Conservation (phyloP, 139 green algal species). For the Deuterostichococcus epilithicus region DNA sequence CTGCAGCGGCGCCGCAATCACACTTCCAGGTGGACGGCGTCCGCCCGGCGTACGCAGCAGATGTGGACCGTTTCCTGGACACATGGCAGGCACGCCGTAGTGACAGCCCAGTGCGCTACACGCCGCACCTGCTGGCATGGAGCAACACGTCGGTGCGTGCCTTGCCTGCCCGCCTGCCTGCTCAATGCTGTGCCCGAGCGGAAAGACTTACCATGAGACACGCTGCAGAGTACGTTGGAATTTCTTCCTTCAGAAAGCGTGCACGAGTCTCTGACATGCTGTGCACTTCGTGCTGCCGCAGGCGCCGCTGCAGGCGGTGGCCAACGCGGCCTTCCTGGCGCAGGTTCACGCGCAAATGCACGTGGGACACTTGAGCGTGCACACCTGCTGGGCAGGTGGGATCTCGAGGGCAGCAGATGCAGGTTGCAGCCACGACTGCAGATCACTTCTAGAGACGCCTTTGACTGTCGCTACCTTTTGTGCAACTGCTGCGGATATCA, state of each 20-base stretch:
- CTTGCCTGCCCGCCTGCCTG: too few species aligned
- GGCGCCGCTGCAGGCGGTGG: conserved; percentile 38
- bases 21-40: background rate
- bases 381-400: background rate
- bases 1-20: too few species aligned
- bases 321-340: conserved; percentile 46
- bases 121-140: background rate
- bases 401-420: too few species aligned
- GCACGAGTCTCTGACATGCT: too few species aligned
- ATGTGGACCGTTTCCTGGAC: conserved; percentile 25
- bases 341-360: conserved; percentile 31
- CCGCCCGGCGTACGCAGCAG: background rate
- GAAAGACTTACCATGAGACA: too few species aligned
- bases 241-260: too few species aligned
- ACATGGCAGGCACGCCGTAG: conserved; percentile 29
- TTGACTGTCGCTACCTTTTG: too few species aligned
- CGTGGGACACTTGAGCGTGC: background rate
- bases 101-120: conserved; percentile 29
- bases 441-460: too few species aligned
- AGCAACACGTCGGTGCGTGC: background rate
- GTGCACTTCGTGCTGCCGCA: background rate
- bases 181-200: too few species aligned
- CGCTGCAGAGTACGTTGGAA: too few species aligned
- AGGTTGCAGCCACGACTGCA: too few species aligned
- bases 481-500: too few species aligned